phyloP scores from a whole-genome alignment of 176 grass and related monocot species.

The Otatea glauca region DNA sequence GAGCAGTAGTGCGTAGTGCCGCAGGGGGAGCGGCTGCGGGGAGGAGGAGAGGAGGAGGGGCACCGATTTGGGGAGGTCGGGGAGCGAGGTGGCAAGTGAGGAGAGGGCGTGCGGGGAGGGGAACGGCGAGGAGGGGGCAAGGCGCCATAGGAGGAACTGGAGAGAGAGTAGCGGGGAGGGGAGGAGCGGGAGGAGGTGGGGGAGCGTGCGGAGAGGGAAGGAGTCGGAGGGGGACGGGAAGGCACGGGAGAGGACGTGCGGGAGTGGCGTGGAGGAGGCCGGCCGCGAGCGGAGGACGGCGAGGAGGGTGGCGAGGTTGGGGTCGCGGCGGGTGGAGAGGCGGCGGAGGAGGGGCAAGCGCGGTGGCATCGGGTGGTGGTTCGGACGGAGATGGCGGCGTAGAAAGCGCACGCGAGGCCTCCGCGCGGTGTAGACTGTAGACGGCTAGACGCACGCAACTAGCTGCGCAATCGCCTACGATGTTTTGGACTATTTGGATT shows the following conservation, averaged over 20 bases:
- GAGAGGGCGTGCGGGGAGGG: constrained; percentile 52
- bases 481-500: not conserved
- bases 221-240: constrained; percentile 48
- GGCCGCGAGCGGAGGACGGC: constrained; percentile 32
- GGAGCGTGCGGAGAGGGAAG: constrained; percentile 46
- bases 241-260: constrained; percentile 42
- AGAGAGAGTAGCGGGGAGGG: constrained; percentile 54
- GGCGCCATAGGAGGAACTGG: constrained; percentile 57
- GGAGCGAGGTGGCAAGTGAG: constrained; percentile 52
- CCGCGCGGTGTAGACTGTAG: too few species aligned
- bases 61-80: constrained; percentile 48
- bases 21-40: constrained; percentile 42
- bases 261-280: constrained; percentile 30
- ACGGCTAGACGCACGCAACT: too few species aligned
- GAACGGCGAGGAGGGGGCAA: constrained; percentile 39
- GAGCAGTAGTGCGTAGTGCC: constrained; percentile 56
- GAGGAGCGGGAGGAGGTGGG: constrained; percentile 45
- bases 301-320: constrained; percentile 44
- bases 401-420: not conserved
- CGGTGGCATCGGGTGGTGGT: constrained; percentile 28
- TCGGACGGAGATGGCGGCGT: not conserved
- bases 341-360: constrained; percentile 33
- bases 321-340: constrained; percentile 37
- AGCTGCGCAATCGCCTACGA: not conserved
- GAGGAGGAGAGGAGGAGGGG: constrained; percentile 52